phyloP scores from a whole-genome alignment of 1,284 basidiomycete species.

The Chondrostereum purpureum region DNA sequence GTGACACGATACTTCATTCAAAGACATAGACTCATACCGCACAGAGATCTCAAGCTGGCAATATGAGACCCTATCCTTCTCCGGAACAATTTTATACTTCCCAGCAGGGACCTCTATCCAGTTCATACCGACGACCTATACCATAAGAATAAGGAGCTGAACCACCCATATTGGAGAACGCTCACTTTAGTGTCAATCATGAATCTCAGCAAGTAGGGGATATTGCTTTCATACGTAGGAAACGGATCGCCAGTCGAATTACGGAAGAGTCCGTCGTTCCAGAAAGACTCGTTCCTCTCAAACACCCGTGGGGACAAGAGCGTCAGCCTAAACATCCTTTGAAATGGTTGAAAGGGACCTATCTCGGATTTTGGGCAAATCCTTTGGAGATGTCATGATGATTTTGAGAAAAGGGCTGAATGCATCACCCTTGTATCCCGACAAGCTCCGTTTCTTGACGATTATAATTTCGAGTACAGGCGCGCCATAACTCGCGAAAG shows the following conservation, averaged over 20 bases:
- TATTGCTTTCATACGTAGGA: constrained; percentile 87
- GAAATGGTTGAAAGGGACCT: constrained; percentile 27
- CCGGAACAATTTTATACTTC: constrained; percentile 60
- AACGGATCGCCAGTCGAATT: constrained; percentile 28
- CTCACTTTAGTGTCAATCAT: constrained; percentile 91
- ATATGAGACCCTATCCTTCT: constrained; percentile 53
- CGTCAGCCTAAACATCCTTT: constrained; percentile 9
- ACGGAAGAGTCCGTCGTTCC: constrained; percentile 56
- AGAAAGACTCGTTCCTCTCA: constrained; percentile 77
- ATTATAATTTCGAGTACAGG: constrained; percentile 55
- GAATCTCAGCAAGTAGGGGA: constrained; percentile 82
- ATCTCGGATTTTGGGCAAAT: constrained; percentile 86
- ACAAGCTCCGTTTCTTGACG: constrained; percentile 67
- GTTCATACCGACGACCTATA: constrained; percentile 91
- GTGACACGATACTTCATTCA: constrained; percentile 2
- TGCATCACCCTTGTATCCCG: constrained; percentile 84
- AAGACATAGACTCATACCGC: constrained; percentile 39
- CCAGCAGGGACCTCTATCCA: constrained; percentile 89
- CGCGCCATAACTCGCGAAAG: constrained; percentile 17
- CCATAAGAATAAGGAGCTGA: background rate
- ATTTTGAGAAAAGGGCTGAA: constrained; percentile 79
- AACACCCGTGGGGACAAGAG: constrained; percentile 73
- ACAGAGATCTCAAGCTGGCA: constrained; percentile 85
- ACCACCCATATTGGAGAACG: constrained; percentile 1
- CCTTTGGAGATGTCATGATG: constrained; percentile 64